Conservation (phyloP, 768 basidiomycete species). For the Sutorius australiensis region DNA sequence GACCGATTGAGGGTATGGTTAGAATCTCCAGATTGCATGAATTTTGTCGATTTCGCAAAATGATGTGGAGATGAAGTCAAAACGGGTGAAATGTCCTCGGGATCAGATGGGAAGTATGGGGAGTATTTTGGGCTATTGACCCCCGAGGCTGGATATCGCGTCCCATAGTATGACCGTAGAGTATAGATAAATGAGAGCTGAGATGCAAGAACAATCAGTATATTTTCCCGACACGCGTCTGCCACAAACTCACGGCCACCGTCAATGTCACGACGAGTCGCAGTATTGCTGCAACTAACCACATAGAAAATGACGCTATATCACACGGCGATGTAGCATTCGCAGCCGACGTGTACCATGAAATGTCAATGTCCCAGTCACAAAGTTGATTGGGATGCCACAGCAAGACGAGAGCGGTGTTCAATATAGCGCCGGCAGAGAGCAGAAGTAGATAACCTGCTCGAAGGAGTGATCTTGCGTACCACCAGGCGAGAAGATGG, state of each 20-base stretch:
- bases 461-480: constrained; percentile 30
- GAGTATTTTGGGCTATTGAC: constrained; percentile 10
- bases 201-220: constrained; percentile 6
- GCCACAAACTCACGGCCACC: constrained; percentile 46
- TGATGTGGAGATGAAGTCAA: constrained; percentile 10
- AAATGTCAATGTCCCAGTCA: constrained; percentile 58
- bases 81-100: constrained; percentile 16
- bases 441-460: constrained; percentile 45
- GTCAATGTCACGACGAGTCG: constrained; percentile 52
- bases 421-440: constrained; percentile 50
- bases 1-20: constrained; percentile 21
- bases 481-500: constrained; percentile 8
- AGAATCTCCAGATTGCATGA: constrained; percentile 19
- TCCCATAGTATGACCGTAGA: constrained; percentile 12
- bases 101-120: constrained; percentile 20
- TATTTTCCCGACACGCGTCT: not conserved
- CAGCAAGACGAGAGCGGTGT: constrained; percentile 49
- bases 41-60: constrained; percentile 13
- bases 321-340: constrained; percentile 18
- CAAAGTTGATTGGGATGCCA: constrained; percentile 57
- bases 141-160: constrained; percentile 17
- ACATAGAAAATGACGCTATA: constrained; percentile 39
- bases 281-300: constrained; percentile 50
- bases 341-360: constrained; percentile 50
- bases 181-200: constrained; percentile 25